phyloP scores from a whole-genome alignment of 441 rosid species.

The Oxalis stricta region DNA sequence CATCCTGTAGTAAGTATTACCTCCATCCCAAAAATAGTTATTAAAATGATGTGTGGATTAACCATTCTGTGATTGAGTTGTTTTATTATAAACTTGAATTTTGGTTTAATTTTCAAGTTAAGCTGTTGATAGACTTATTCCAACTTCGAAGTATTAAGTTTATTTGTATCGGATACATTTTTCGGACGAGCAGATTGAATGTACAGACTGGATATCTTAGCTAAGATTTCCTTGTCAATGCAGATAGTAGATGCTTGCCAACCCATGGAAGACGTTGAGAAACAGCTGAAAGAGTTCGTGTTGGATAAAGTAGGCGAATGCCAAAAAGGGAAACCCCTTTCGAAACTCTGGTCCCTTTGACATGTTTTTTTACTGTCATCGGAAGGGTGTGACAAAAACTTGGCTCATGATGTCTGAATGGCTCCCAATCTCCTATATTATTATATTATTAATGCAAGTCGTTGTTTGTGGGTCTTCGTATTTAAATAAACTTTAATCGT shows the following conservation, averaged over 20 bases:
- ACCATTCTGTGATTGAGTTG: no score
- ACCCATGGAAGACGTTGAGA: conserved; percentile 44
- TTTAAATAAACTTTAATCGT: no score
- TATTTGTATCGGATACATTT: not conserved
- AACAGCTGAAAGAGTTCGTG: conserved; percentile 33
- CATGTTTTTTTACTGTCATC: not conserved
- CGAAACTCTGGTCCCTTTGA: conserved; percentile 40
- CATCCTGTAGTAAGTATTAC: no score
- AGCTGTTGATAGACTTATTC: not conserved
- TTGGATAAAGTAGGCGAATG: conserved; percentile 35
- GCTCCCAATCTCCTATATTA: no score
- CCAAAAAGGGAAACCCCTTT: conserved; percentile 40
- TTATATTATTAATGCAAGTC: no score
- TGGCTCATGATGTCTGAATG: no score
- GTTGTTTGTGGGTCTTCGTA: no score
- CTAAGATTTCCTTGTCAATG: conserved; percentile 5
- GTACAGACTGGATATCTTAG: not conserved
- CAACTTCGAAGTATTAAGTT: no score
- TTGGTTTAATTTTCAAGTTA: not conserved
- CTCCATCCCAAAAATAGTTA: not conserved
- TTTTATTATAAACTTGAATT: not conserved
- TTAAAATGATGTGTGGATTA: no score
- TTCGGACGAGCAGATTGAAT: not conserved
- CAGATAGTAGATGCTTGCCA: conserved; percentile 52
- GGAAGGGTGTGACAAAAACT: not conserved